These are phyloP conservation scores for Westerdykella sp. DNA, from an alignment of 2,329 filamentous ascomycete genomes.

Conservation along the genomic window DNA sequence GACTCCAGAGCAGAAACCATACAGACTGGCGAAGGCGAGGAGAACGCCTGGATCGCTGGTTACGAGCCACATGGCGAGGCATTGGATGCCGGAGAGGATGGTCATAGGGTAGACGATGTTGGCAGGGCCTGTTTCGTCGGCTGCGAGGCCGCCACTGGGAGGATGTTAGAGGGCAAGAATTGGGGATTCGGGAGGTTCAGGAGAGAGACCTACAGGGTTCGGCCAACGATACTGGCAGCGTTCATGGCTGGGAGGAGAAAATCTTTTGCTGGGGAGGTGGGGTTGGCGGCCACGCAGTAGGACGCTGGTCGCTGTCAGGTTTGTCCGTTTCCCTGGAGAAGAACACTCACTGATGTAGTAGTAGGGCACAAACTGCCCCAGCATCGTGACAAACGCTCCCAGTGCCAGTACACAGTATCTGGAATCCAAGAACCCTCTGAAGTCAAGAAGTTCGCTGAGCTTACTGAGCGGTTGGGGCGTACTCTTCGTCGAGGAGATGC, in stretches of 20 bases:
- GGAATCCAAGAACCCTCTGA: constrained; percentile 5
- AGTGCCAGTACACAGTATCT: constrained; percentile 4
- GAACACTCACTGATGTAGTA: constrained; percentile 7
- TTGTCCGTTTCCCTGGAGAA: neutral
- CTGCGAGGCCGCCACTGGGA: constrained; percentile 1
- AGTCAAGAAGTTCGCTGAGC: constrained; percentile 3
- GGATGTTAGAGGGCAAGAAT: neutral
- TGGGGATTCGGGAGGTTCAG: neutral
- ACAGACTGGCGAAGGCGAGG: constrained; percentile 3
- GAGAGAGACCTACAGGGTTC: constrained; percentile 1
- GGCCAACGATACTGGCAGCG: constrained; percentile 4
- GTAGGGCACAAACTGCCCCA: constrained; percentile 6
- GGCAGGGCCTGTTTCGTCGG: constrained; percentile 2
- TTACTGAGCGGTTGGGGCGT: neutral
- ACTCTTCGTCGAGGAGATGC: constrained; percentile 3
- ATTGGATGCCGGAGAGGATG: constrained; percentile 4
- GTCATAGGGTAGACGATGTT: constrained; percentile 6
- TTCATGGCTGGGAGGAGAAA: constrained; percentile 6
- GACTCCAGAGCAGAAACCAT: constrained; percentile 7
- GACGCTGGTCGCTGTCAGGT: neutral
- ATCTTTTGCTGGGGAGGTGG: constrained; percentile 1
- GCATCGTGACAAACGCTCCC: constrained; percentile 6
- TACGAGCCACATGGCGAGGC: constrained; percentile 4
- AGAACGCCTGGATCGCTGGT: neutral
- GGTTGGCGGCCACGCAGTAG: constrained; percentile 3